These are phyloP conservation scores for Coniochaeta ligniaria DNA, from an alignment of 2,329 filamentous ascomycete genomes.

Conservation along the genomic window DNA sequence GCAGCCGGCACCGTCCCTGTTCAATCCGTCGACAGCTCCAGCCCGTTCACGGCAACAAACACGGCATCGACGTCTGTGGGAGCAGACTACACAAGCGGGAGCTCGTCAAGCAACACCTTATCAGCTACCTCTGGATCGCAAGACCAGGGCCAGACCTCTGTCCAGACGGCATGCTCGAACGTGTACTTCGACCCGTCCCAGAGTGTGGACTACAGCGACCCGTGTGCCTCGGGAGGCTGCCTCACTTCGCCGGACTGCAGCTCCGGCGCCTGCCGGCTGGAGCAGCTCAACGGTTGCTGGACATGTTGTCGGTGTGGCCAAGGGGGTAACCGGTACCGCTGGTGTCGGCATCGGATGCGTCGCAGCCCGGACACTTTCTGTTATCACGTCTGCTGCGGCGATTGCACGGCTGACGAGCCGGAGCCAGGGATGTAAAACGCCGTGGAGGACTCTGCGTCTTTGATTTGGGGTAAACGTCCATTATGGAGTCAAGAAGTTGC, in stretches of 20 bases:
- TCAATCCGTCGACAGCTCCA: slow-evolving; percentile 11
- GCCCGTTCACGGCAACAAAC: slow-evolving; percentile 14
- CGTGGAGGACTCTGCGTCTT: not conserved
- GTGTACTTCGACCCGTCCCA: slow-evolving; percentile 22
- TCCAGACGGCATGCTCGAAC: slow-evolving; percentile 18
- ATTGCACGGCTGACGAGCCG: slow-evolving; percentile 29
- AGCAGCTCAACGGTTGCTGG: slow-evolving; percentile 41
- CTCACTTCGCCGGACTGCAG: slow-evolving; percentile 36
- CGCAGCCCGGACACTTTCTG: slow-evolving; percentile 42
- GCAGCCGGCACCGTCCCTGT: slow-evolving; percentile 16
- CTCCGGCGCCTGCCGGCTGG: slow-evolving; percentile 39
- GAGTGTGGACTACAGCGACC: slow-evolving; percentile 30
- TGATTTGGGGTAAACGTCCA: not conserved
- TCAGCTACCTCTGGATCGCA: not conserved
- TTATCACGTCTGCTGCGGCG: slow-evolving; percentile 41
- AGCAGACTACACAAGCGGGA: slow-evolving; percentile 9
- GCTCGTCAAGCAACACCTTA: not conserved
- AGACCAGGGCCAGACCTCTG: not conserved
- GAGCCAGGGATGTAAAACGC: not conserved
- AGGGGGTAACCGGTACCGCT: slow-evolving; percentile 35
- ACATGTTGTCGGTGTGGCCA: slow-evolving; percentile 40
- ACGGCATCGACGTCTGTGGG: slow-evolving; percentile 9
- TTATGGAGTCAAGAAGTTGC: not conserved
- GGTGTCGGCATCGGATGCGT: slow-evolving; percentile 37
- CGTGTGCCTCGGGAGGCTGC: slow-evolving; percentile 38